These are phyloP conservation scores for Penicillium sp. DNA, from an alignment of 2,329 filamentous ascomycete species.

Conservation along the genomic window DNA sequence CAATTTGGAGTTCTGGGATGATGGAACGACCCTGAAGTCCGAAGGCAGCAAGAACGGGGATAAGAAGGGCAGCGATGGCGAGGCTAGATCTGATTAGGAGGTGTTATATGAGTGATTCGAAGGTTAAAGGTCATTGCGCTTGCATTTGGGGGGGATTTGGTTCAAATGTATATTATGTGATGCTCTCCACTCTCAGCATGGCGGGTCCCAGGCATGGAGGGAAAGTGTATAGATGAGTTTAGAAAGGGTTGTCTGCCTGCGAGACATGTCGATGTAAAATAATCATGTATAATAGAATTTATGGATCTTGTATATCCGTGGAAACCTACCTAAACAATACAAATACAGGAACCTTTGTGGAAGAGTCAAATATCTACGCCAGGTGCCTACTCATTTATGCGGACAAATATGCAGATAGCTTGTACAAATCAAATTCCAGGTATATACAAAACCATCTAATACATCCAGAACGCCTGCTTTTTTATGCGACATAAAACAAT, in stretches of 20 bases:
- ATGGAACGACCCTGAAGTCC: constrained; percentile 52
- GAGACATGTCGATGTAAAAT: background rate
- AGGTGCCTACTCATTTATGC: background rate
- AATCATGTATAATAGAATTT: background rate
- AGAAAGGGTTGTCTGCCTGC: constrained; percentile 9
- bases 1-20: constrained; percentile 91
- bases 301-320: background rate
- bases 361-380: too few species aligned
- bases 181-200: constrained; percentile 26
- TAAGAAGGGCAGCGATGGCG: constrained; percentile 3
- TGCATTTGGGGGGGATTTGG: background rate
- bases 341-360: too few species aligned
- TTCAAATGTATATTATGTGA: constrained; percentile 11
- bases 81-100: background rate
- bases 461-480: constrained; percentile 25
- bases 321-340: too few species aligned
- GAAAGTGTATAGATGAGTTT: constrained; percentile 2
- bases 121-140: background rate
- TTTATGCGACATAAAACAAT: constrained; percentile 21
- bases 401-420: background rate
- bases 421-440: constrained; percentile 25
- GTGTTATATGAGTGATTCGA: background rate
- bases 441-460: constrained; percentile 16
- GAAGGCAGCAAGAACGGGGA: constrained; percentile 8
- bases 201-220: constrained; percentile 24